Evolutionary conservation across 306 rosid species (phyloP).

Genomic region (Ormosia emarginata): DNA sequence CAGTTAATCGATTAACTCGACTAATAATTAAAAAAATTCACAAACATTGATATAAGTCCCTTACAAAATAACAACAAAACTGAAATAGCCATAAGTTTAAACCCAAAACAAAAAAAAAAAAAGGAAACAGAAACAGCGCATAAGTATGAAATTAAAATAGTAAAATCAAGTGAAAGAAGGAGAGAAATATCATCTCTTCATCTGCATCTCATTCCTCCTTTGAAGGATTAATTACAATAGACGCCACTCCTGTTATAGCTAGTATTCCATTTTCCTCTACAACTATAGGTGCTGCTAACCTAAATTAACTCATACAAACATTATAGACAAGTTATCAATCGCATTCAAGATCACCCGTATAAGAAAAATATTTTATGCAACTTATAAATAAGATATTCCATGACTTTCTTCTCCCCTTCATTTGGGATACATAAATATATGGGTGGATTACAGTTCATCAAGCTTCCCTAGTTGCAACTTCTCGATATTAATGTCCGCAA

Average conservation of each 20-base stretch:
- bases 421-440: constrained; percentile 2
- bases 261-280: constrained; percentile 60
- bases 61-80: no score
- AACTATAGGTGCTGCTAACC: constrained; percentile 84
- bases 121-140: no score
- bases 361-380: background rate
- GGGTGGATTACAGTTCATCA: constrained; percentile 68
- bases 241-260: constrained; percentile 30
- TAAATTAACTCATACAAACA: constrained; percentile 44
- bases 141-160: no score
- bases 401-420: background rate
- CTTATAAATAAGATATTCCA: background rate
- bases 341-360: background rate
- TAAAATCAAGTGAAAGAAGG: no score
- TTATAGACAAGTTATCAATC: constrained; percentile 14
- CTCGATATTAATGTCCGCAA: background rate
- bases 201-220: constrained; percentile 47
- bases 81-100: no score
- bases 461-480: constrained; percentile 53
- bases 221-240: constrained; percentile 33
- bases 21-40: no score
- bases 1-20: no score
- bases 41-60: no score
- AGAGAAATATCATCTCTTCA: constrained; percentile 46
- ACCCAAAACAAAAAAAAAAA: no score